A percentile compares a stretch with the other conserved stretches of the same genome.
These are phyloP conservation scores for Mycena sanguinolenta DNA, from an alignment of 768 basidiomycete genomes.

Conservation along the genomic window DNA sequence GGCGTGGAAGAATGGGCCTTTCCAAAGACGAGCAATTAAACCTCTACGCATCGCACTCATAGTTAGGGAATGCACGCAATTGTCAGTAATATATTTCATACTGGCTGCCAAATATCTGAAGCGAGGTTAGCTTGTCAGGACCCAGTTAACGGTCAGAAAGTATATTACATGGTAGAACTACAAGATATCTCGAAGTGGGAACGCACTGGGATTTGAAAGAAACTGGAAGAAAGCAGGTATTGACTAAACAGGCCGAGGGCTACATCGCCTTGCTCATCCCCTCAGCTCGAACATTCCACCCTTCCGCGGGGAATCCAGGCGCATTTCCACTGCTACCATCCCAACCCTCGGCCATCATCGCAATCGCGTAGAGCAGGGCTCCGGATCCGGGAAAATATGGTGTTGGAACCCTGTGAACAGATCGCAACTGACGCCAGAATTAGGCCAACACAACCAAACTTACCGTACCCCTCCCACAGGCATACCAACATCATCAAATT, in stretches of 20 bases:
- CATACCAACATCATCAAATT: slow-evolving; percentile 74
- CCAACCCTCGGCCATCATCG: slow-evolving; percentile 74
- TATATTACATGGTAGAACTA: too few species aligned
- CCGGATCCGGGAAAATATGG: slow-evolving; percentile 74
- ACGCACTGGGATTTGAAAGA: too few species aligned
- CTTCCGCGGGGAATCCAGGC: slow-evolving; percentile 56
- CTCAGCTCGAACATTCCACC: slow-evolving; percentile 56
- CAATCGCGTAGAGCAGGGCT: slow-evolving; percentile 62
- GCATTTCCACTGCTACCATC: slow-evolving; percentile 55
- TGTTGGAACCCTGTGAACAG: slow-evolving; percentile 56
- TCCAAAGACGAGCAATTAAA: slow-evolving; percentile 68
- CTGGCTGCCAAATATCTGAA: too few species aligned
- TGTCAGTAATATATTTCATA: too few species aligned
- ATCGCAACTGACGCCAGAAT: neutral
- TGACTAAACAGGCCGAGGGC: too few species aligned
- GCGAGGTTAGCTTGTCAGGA: too few species aligned
- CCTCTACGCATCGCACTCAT: slow-evolving; percentile 37
- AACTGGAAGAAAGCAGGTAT: too few species aligned
- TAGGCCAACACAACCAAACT: neutral
- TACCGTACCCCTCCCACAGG: slow-evolving; percentile 64
- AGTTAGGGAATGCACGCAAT: too few species aligned
- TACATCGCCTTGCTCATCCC: slow-evolving; percentile 52
- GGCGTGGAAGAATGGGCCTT: slow-evolving; percentile 82
- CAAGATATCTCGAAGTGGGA: too few species aligned
- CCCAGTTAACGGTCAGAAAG: too few species aligned